Evolutionary conservation across 2,329 filamentous ascomycete species (phyloP), one percentile per base, ranked within the genome.

Genomic region (Triangularia setosa): DNA sequence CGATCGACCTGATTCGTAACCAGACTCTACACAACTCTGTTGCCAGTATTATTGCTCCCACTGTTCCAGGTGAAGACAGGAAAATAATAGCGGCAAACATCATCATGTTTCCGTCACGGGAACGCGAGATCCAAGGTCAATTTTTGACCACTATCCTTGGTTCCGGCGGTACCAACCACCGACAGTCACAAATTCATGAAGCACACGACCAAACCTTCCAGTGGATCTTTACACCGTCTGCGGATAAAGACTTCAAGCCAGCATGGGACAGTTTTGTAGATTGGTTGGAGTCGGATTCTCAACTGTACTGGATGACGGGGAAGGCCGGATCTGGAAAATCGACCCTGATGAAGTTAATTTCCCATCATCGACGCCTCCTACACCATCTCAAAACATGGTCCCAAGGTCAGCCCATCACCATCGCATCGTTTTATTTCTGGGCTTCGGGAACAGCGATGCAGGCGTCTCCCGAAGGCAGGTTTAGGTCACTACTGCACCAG

Each of bases 261-360:
- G 18, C n/a, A 14, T 62, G 64, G 64, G 35, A 9, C 1, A 18
- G 40, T 48, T 64, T 68, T 40, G 5, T 35, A 2, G 7, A 53
- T 1, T 67, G 67, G 67, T 48, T 67, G 1, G 54, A 64, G 28
- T 5, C 18, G 0, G 44, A 58, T 18, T 40, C 53, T 3, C 33
- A 52, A n/a, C 55, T 67, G 14, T 69, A 64, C 48, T 67, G 67
- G 61, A 61, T 69, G 1, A 59, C 65, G 1, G 67, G 63, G 1
- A 69, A 65, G 18, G 60, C 65, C 2, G 64, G 63, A 3, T 40
- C 63, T 18, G 63, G 63, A 8, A 65, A 62, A 27, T 65, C 63
- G 6, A 65, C 60, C 1, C 48, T 69, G 16, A 68, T 70, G 67
- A 70, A 68, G 28, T 55, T 55, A 3, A 16, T 27, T 4, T 27